These are phyloP conservation scores for Myxozyma udenii DNA, from an alignment of 805 yeast species.

Conservation along the genomic window DNA sequence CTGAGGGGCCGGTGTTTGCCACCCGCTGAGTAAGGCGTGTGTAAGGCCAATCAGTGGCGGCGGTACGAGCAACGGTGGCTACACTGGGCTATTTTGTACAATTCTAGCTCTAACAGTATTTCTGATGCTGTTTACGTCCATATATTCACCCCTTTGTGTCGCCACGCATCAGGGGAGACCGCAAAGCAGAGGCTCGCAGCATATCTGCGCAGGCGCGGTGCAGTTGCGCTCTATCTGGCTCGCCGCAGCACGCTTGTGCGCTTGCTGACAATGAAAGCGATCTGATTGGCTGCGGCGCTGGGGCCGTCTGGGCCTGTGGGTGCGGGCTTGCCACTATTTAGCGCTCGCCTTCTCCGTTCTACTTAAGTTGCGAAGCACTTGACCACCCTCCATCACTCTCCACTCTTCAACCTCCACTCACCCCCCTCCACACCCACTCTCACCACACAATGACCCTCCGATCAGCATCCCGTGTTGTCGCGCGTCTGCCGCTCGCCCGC, in stretches of 20 bases:
- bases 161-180: too few species aligned
- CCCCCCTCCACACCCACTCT: not conserved
- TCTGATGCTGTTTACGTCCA: too few species aligned
- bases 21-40: not conserved
- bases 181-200: too few species aligned
- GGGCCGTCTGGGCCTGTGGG: not conserved
- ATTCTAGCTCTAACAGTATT: too few species aligned
- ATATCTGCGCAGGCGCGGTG: not conserved
- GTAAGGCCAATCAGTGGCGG: not conserved
- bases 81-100: too few species aligned
- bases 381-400: not conserved
- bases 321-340: not conserved
- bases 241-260: not conserved
- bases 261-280: not conserved
- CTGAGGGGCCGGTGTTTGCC: not conserved
- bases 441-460: conserved; percentile 4
- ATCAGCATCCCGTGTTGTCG: not conserved
- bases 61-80: not conserved
- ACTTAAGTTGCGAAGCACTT: too few species aligned
- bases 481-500: conserved; percentile 13
- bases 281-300: not conserved
- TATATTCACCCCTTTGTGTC: too few species aligned
- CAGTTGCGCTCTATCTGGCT: not conserved
- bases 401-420: not conserved
- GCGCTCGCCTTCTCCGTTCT: not conserved